These are phyloP conservation scores for Pisolithus thermaeus DNA, from an alignment of 1,284 basidiomycete species.

Conservation along the genomic window DNA sequence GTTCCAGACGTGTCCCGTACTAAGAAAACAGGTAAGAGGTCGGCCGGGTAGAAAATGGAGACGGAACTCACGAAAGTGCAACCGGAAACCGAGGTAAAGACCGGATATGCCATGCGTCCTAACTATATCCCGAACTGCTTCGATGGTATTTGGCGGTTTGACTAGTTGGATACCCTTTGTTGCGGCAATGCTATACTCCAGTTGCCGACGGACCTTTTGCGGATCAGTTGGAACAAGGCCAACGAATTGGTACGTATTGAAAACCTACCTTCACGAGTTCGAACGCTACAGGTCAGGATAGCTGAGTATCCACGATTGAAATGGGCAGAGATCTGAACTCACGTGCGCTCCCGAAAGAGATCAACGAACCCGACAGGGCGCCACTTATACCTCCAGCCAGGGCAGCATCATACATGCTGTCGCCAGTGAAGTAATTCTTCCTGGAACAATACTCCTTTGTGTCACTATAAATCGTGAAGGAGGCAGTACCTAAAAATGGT, in stretches of 20 bases:
- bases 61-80: constrained; percentile 67
- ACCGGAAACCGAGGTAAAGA: constrained; percentile 77
- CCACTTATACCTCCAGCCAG: constrained; percentile 74
- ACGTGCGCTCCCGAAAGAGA: constrained; percentile 82
- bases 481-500: constrained; percentile 60
- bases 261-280: constrained; percentile 88
- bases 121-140: constrained; percentile 70
- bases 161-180: constrained; percentile 62
- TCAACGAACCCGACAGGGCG: constrained; percentile 77
- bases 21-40: constrained; percentile 23
- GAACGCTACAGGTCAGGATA: constrained; percentile 53
- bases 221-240: constrained; percentile 9
- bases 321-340: constrained; percentile 32
- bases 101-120: constrained; percentile 61
- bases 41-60: not conserved
- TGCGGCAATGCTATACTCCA: constrained; percentile 90
- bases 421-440: constrained; percentile 50
- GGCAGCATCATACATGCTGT: constrained; percentile 64
- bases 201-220: constrained; percentile 75
- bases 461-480: constrained; percentile 90
- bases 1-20: constrained; percentile 81
- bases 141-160: constrained; percentile 68
- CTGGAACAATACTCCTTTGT: constrained; percentile 80
- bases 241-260: not conserved
- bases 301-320: constrained; percentile 5